Conservation (phyloP, 768 basidiomycete species). For the Lactarius vividus region DNA sequence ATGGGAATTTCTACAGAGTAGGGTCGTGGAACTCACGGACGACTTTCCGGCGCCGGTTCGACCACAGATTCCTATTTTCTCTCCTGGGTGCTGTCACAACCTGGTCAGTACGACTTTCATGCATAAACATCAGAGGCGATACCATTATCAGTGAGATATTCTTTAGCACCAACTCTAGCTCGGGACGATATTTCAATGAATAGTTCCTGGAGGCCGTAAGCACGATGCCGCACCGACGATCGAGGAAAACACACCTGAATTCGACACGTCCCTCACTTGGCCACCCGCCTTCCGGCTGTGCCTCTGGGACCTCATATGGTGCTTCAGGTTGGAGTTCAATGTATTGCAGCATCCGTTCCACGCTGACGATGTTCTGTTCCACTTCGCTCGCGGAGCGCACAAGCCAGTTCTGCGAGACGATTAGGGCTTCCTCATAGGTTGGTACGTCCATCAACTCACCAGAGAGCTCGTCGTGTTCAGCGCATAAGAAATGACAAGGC, state of each 20-base stretch:
- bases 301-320: conserved; percentile 61
- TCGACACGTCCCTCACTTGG: conserved; percentile 69
- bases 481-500: conserved; percentile 82
- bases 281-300: conserved; percentile 59
- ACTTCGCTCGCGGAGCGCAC: conserved; percentile 83
- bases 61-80: conserved; percentile 90
- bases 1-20: background rate
- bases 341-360: conserved; percentile 85
- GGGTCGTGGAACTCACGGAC: conserved; percentile 46
- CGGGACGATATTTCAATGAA: conserved; percentile 76
- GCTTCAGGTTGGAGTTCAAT: conserved; percentile 72
- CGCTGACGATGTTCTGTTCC: conserved; percentile 87
- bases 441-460: conserved; percentile 42
- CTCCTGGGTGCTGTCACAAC: conserved; percentile 55
- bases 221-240: background rate
- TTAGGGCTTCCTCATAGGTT: background rate
- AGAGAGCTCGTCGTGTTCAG: conserved; percentile 79
- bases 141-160: conserved; percentile 71
- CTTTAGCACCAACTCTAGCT: conserved; percentile 76
- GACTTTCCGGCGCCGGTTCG: conserved; percentile 82
- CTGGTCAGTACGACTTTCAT: conserved; percentile 3
- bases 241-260: conserved; percentile 54
- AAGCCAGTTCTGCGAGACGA: conserved; percentile 64
- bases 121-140: conserved; percentile 24
- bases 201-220: conserved; percentile 47